Evolutionary conservation across 352 stramenopile species (phyloP), one percentile per base, ranked within the genome.

Genomic region (Phytopythium aichiense): DNA sequence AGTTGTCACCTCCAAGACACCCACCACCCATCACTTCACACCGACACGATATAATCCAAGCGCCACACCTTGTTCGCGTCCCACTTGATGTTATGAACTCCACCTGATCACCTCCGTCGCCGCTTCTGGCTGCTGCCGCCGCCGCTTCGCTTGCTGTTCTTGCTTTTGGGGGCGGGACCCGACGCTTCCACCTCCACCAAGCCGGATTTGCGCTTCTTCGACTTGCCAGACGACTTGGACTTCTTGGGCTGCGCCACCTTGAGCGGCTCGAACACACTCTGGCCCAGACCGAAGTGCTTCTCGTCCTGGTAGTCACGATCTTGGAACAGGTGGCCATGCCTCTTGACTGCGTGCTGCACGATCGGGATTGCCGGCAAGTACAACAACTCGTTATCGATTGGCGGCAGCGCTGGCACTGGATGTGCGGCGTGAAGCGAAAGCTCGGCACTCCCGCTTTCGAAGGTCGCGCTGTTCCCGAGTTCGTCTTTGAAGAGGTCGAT

Each of bases 251-350:
- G 58, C 1, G 60, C 67, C n/a, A 61, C 68, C 51, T 89, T 87
- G 3, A 91, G 64, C 13, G 82, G 77, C 58, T 89, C 78, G 33
- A 91, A 89, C 55, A 91, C 69, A 40, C 79, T 89, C 60, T 91
- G 82, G 18, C 78, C 76, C 8, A 91, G 61, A 2, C 82, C 82
- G 56, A 89, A 91, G 45, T 89, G 77, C 23, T 83, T 81, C 31
- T 91, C 82, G 55, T 88, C 77, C 50, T 87, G 74, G 51, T 87
- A 88, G 18, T 67, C 68, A n/a, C 53, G 23, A 2, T 63, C 66
- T 11, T 83, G 59, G 18, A 79, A 64, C 56, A 68, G 59, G 25
- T 88, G 73, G 13, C 74, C 60, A 40, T 87, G 76, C 11, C 77
- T 73, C 45, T 80, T 75, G 51, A 82, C 64, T n/a, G 35, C n/a